Conservation (phyloP, 1,284 basidiomycete species). For the Rhodotorula sp. region DNA sequence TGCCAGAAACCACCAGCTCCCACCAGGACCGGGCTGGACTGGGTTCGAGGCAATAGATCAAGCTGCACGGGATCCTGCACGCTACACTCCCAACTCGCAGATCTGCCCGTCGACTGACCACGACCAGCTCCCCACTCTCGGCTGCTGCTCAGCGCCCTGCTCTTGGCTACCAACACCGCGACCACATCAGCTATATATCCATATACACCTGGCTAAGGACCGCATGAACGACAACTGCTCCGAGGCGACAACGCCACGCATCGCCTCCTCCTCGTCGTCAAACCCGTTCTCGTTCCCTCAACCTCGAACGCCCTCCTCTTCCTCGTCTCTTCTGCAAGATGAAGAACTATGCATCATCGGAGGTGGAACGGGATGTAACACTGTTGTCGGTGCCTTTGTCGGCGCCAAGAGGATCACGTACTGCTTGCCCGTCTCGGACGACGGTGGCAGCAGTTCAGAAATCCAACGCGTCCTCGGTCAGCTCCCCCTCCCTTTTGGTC, state of each 20-base stretch:
- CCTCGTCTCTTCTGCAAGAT: not conserved
- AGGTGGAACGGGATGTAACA: slow-evolving; percentile 57
- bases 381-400: slow-evolving; percentile 54
- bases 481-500: not conserved
- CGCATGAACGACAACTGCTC: not conserved
- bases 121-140: not conserved
- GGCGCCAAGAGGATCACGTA: slow-evolving; percentile 33
- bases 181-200: not conserved
- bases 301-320: not conserved
- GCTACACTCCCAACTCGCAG: too few species aligned
- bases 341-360: slow-evolving; percentile 52
- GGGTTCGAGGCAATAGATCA: too few species aligned
- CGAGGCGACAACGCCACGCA: not conserved
- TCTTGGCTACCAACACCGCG: not conserved
- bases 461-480: slow-evolving; percentile 52
- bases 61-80: too few species aligned
- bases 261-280: not conserved
- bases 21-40: too few species aligned
- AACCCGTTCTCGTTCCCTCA: not conserved
- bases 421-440: slow-evolving; percentile 56
- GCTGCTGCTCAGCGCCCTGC: not conserved
- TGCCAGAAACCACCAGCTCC: too few species aligned
- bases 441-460: slow-evolving; percentile 55
- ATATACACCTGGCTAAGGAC: not conserved
- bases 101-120: too few species aligned